Base-by-base conservation (phyloP, 192 early-diverging fungal genomes). In the Backusella mclennaniae region DNA sequence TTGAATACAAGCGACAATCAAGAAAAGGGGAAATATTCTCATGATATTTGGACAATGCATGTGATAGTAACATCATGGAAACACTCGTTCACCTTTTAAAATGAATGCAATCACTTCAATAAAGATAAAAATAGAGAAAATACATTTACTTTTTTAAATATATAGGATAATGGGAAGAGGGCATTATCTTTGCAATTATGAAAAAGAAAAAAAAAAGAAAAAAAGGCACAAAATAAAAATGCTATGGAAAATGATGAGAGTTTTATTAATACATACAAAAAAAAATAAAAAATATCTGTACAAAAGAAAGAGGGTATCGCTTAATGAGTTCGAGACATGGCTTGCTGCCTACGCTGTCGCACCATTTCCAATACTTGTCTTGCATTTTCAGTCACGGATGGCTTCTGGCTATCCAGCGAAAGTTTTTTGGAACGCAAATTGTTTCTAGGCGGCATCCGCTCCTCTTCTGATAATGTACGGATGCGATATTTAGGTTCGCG, bases 341-440 rank as follows among this genome's bases (percentile, higher is more conserved):
- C 23, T 29, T 63, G 21, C 3, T 63, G 56, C 12, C 56, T 63
- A 63, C 56, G 56, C n/a, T 63, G 56, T 29, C 56, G 56, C 26
- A 63, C 56, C 56, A 63, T 63, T 63, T 63, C 56, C 56, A 63
- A 29, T 63, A 63, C 56, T 4, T 63, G 56, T 63, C 56, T 63
- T 63, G 56, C 56, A 63, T 23, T 29, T 63, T 63, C 56, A 63
- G 56, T 11, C 23, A 63, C 56, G 11, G 56, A 63, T 63, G 56
- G 56, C 12, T 63, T 63, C 56, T 63, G 56, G 4, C 56, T 63
- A 63, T 63, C 56, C 23, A 63, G 29, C 4, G 56, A 63, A 3
- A 63, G 56, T 12, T 63, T 63, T 63, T 63, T 63, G 23, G 56
- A 63, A 1, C 56, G 21, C 26, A 29, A 14, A 26, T 29, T 26